Conservation (phyloP, 2,329 filamentous ascomycete species). For the Xylaria sp. region DNA sequence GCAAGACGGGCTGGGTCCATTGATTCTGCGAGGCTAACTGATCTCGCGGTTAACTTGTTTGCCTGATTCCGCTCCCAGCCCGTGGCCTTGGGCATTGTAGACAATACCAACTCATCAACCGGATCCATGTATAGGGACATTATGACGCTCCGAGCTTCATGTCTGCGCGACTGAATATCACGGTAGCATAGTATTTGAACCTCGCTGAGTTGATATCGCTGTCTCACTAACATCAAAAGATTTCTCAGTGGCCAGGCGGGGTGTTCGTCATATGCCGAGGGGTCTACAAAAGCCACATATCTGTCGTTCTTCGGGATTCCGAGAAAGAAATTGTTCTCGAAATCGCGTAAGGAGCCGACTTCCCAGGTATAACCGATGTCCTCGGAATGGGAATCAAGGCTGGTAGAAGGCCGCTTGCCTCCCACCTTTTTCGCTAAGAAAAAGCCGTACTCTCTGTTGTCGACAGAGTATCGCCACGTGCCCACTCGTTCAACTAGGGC, state of each 20-base stretch:
- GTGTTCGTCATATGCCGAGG: slow-evolving; percentile 86
- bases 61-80: slow-evolving; percentile 90
- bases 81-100: slow-evolving; percentile 84
- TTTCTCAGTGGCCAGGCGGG: slow-evolving; percentile 96
- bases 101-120: slow-evolving; percentile 54
- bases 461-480: slow-evolving; percentile 85
- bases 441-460: slow-evolving; percentile 89
- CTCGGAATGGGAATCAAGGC: slow-evolving; percentile 62
- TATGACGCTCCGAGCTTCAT: slow-evolving; percentile 84
- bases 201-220: slow-evolving; percentile 79
- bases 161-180: slow-evolving; percentile 79
- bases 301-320: slow-evolving; percentile 75
- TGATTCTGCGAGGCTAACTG: slow-evolving; percentile 87
- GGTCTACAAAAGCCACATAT: slow-evolving; percentile 89
- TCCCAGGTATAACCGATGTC: slow-evolving; percentile 77
- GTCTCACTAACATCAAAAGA: slow-evolving; percentile 82
- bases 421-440: slow-evolving; percentile 87
- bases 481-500: slow-evolving; percentile 83
- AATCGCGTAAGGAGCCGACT: slow-evolving; percentile 78
- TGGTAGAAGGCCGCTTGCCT: slow-evolving; percentile 46
- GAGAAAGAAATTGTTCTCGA: slow-evolving; percentile 89
- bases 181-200: slow-evolving; percentile 91
- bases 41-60: slow-evolving; percentile 80
- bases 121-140: slow-evolving; percentile 70
- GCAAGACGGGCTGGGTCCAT: slow-evolving; percentile 91